These are phyloP conservation scores for Erodium maritimum DNA, from an alignment of 345 rosid species.

Conservation along the genomic window DNA sequence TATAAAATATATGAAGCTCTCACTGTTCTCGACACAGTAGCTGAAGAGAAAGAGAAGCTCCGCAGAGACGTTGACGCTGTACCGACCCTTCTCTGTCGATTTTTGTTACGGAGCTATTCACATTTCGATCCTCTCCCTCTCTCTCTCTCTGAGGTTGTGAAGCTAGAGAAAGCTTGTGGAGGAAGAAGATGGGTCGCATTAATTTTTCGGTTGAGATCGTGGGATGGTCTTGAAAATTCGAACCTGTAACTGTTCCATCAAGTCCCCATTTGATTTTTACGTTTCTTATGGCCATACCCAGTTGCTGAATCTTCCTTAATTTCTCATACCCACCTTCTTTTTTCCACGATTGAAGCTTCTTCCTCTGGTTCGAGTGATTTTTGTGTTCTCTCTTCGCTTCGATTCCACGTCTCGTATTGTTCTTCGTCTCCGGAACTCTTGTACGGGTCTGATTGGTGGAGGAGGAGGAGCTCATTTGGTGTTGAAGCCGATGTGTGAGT, in stretches of 20 bases:
- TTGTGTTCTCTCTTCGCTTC: background rate
- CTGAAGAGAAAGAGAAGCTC: conserved; percentile 7
- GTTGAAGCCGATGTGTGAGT: background rate
- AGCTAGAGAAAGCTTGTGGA: background rate
- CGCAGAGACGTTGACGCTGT: conserved; percentile 29
- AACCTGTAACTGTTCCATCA: background rate
- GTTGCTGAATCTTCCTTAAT: background rate
- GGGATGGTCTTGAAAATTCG: background rate
- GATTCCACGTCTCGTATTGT: background rate
- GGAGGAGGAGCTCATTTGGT: background rate
- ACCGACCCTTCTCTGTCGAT: conserved; percentile 27
- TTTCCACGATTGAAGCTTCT: too few relatives aligned
- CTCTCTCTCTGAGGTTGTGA: background rate
- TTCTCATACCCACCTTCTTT: background rate
- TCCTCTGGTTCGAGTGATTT: too few relatives aligned
- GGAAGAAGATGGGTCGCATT: background rate
- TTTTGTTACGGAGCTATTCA: background rate
- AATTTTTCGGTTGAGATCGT: background rate
- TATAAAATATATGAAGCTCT: too few relatives aligned
- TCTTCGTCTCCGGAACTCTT: too few relatives aligned
- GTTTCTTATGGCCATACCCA: background rate
- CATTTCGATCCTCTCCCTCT: background rate
- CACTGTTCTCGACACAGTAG: background rate
- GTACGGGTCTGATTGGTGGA: too few relatives aligned
- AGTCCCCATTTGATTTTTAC: background rate